These are phyloP conservation scores for Hymenoscyphus occultus DNA, from an alignment of 2,329 filamentous ascomycete species.

Conservation along the genomic window DNA sequence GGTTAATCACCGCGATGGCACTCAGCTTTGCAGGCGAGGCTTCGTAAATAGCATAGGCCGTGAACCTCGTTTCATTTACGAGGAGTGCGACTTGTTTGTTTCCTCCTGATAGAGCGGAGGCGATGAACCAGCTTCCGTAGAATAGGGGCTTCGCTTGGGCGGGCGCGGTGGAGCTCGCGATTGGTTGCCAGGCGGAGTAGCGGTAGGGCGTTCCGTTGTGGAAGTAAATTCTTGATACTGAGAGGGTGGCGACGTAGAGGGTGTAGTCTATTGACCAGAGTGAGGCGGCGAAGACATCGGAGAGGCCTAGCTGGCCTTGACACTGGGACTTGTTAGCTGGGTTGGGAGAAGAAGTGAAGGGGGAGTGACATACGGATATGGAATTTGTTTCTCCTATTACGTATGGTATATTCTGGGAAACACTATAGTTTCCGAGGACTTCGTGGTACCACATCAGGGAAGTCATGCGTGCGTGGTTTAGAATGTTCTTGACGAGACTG, in stretches of 20 bases:
- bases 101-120: neutral
- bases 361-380: conserved; percentile 7
- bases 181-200: conserved; percentile 30
- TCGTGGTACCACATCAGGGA: conserved; percentile 23
- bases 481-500: no score
- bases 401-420: conserved; percentile 9
- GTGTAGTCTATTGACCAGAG: conserved; percentile 24
- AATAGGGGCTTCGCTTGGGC: conserved; percentile 12
- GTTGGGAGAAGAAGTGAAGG: no score
- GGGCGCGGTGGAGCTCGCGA: conserved; percentile 16
- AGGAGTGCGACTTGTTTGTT: neutral
- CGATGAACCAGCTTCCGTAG: neutral
- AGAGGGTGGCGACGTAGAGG: conserved; percentile 16
- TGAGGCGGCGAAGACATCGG: conserved; percentile 19
- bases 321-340: neutral
- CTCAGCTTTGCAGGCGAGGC: neutral
- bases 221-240: conserved; percentile 19
- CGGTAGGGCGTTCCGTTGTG: conserved; percentile 27
- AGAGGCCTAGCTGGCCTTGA: conserved; percentile 17
- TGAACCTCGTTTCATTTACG: neutral
- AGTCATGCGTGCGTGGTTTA: conserved; percentile 18
- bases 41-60: neutral
- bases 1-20: neutral
- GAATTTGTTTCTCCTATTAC: conserved; percentile 25
- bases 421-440: conserved; percentile 19